Base-by-base conservation (phyloP, 2,329 filamentous ascomycete genomes). In the Penicillium sp. region DNA sequence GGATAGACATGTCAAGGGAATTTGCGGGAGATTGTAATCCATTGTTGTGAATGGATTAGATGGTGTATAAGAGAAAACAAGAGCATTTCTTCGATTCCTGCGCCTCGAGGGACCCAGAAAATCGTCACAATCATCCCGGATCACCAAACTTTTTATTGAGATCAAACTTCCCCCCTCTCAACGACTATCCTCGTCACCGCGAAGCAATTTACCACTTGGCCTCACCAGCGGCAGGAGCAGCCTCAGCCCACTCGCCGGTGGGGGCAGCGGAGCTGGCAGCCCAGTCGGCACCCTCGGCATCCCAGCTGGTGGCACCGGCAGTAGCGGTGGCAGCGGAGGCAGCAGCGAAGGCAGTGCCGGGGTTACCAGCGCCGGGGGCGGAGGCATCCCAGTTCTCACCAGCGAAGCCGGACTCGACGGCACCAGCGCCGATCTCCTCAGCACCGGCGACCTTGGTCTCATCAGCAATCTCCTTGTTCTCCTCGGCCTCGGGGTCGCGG, bases 401-500 rank as follows among this genome's bases (percentile, higher is more conserved):
- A 65, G 82, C 84, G 82, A 93, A 92, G 74, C 89, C 90, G 70
- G 86, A 82, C 78, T 94, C 92, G 71, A 94, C 86, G 70, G 90
- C 87, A 70, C 81, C 88, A 63, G 89, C 75, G 70, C 88, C 91
- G 74, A 90, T 89, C 82, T 97, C 93, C 69, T 96, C 93, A 70
- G 84, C 89, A 74, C 86, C 89, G 67, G 90, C 83, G 65, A 88
- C 83, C 89, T 97, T 96, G 72, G 82, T 74, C 85, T 97, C 93
- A 61, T 82, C 90, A 68, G 88, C 84, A 79, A 81, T 75, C 76
- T 97, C 96, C 84, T 99, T 96, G 87, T 96, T 93, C 80, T 96
- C 94, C 88, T 99, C 94, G 70, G 93, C 92, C 83, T 99, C 94
- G 73, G 96, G 94, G 83, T 99, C 96, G 79, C 96, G 94, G 90